Evolutionary conservation across 352 stramenopile genomes (phyloP), one percentile per base, ranked within the genome.

Genomic region (Phytophthora boehmeriae): DNA sequence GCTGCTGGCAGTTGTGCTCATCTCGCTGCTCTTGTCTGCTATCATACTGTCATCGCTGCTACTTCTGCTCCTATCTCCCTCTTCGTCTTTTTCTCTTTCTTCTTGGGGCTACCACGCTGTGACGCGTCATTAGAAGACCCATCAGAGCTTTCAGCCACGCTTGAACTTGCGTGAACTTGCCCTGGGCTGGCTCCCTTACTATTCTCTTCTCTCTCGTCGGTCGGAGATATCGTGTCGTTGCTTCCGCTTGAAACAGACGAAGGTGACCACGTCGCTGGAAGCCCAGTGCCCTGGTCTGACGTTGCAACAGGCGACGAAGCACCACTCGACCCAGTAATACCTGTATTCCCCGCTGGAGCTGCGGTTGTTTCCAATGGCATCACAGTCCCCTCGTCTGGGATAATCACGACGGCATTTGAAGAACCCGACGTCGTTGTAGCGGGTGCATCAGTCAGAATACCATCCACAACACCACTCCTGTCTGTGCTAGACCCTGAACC

Each of bases 141-240:
- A 10, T 63, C 47, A 34, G 50, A 49, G 43, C 52, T 50, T 11
- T 67, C 59, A 34, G 67, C 66, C 35, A 48, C 44, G 25, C 63
- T 76, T 14, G 63, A 66, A 39, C 61, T 75, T 0, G 62, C 61
- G 32, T 75, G 62, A 17, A 73, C 54, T 22, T 70, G 54, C 3
- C 61, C 66, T 54, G 58, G 45, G 45, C n/a, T 69, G 20, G 11
- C 34, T 39, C 39, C 47, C 0, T 63, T 39, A 23, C 22, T 38
- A 45, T 6, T 63, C 9, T n/a, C 39, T 35, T 60, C 46, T 13
- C 45, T 59, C 0, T 22, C 62, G 14, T 41, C 38, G 13, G 20
- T 20, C 43, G 58, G 48, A 27, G 25, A 30, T n/a, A 62, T 50
- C 36, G 55, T 75, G 3, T 68, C 52, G 13, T 70, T 66, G 5